Base-by-base conservation (phyloP, 192 early-diverging fungal genomes). In the Dimargaris cristalligena region DNA sequence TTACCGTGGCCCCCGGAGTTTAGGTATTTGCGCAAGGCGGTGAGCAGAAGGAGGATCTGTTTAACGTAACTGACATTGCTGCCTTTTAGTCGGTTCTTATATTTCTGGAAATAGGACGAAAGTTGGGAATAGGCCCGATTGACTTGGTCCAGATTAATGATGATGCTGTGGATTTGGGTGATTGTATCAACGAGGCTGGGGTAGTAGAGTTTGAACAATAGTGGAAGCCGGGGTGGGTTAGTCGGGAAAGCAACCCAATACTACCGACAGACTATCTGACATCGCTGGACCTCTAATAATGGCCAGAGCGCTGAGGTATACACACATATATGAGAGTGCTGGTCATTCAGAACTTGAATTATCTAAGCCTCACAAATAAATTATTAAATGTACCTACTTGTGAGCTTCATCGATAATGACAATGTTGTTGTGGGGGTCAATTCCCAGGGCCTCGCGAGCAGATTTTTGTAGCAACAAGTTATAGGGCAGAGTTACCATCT, bases 401-500 rank as follows among this genome's bases (percentile, higher is more conserved):
- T 87, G 83, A 0, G 82, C 85, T 66, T 89, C 84, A 72, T 92
- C 92, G 34, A 97, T 69, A 20, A 97, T 82, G 1, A 97, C 82
- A 31, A 97, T 72, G 31, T 82, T 85, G 61, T 71, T 66, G 34
- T 80, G 77, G 10, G 93, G 62, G 8, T 74, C 67, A 3, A 97
- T 74, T 8, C 84, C 84, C 59, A 86, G 71, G 0, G 86, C 78
- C 52, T 89, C 85, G 26, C 94, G 68, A 0, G 88, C 80, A 0
- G 77, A 66, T 50, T 76, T 74, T 44, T 85, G 83, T n/a, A 93
- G 68, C 52, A 94, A 63, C 50, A 88, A 75, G 54, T 88, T 86
- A 67, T 97, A 97, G 2, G 93, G 93, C 31, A 97, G 62, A n/a
- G 85, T 82, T 0, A 97, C 83, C 10, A 94, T 69, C 70, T 90